Conservation (phyloP, 2,329 filamentous ascomycete species). For the Colletotrichum salicis region DNA sequence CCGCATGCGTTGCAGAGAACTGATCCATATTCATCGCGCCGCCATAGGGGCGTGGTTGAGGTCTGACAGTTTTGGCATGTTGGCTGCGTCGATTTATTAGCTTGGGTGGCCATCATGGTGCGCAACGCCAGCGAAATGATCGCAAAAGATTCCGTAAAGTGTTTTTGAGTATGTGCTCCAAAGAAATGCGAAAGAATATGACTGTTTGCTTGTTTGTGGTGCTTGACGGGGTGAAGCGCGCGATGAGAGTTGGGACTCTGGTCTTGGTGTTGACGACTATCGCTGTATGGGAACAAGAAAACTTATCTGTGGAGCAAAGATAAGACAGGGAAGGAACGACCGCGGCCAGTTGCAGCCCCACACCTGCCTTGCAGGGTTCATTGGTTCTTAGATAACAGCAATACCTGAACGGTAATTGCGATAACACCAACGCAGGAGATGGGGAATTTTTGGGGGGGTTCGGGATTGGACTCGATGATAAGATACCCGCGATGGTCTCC, state of each 20-base stretch:
- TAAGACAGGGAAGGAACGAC: slow-evolving; percentile 6
- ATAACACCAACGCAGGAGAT: neutral
- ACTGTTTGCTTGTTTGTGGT: neutral
- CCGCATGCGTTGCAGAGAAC: slow-evolving; percentile 99
- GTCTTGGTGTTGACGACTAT: neutral
- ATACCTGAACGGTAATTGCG: neutral
- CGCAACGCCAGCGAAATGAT: slow-evolving; percentile 15
- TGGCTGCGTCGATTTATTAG: slow-evolving; percentile 78
- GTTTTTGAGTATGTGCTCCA: neutral
- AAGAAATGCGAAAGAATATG: neutral
- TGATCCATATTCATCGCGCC: slow-evolving; percentile 92
- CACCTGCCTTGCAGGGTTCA: neutral
- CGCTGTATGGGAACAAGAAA: slow-evolving; percentile 2
- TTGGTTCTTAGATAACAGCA: neutral
- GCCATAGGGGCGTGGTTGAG: slow-evolving; percentile 95
- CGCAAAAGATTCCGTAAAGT: neutral
- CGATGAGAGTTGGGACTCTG: slow-evolving; percentile 8
- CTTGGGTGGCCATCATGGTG: slow-evolving; percentile 63
- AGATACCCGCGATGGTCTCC: neutral
- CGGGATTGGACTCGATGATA: neutral
- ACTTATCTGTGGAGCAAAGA: slow-evolving; percentile 29
- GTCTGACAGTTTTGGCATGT: slow-evolving; percentile 97
- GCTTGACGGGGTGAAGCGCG: slow-evolving; percentile 48
- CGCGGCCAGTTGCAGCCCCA: neutral
- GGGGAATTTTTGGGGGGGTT: neutral